These are phyloP conservation scores for Tremellales sp. DNA, from an alignment of 1,284 basidiomycete species.

Conservation along the genomic window DNA sequence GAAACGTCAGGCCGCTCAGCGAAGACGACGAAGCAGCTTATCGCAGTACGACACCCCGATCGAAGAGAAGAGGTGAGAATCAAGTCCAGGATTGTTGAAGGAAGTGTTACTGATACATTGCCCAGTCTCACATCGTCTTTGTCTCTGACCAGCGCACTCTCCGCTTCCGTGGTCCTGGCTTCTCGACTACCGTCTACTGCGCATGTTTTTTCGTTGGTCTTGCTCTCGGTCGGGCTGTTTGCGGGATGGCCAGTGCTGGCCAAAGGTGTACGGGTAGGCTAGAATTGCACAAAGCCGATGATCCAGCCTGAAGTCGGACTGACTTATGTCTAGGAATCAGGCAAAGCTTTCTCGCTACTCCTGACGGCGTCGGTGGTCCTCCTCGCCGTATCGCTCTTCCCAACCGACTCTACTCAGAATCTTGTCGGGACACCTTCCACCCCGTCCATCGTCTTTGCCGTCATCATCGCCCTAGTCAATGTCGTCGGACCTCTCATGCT, in stretches of 20 bases:
- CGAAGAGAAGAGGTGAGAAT: conserved; percentile 33
- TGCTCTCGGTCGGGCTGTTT: conserved; percentile 81
- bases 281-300: not conserved
- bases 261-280: conserved; percentile 67
- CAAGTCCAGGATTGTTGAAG: not conserved
- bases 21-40: conserved; percentile 8
- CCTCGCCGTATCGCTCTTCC: conserved; percentile 32
- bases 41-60: not conserved
- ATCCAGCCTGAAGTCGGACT: not conserved
- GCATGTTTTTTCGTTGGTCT: conserved; percentile 83
- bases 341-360: conserved; percentile 25
- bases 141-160: conserved; percentile 91
- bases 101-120: conserved; percentile 2
- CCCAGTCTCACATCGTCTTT: conserved; percentile 80
- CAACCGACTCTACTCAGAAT: not conserved
- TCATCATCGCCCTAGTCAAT: conserved; percentile 26
- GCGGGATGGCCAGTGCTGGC: conserved; percentile 79
- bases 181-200: conserved; percentile 78
- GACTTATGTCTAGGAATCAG: conserved; percentile 26
- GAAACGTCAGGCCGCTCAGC: conserved; percentile 1
- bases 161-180: conserved; percentile 87
- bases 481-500: conserved; percentile 37
- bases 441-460: conserved; percentile 23
- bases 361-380: conserved; percentile 31
- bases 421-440: conserved; percentile 7